Evolutionary conservation across 176 grass and related monocot species (phyloP).

Genomic region (Urochloa ruziziensis): DNA sequence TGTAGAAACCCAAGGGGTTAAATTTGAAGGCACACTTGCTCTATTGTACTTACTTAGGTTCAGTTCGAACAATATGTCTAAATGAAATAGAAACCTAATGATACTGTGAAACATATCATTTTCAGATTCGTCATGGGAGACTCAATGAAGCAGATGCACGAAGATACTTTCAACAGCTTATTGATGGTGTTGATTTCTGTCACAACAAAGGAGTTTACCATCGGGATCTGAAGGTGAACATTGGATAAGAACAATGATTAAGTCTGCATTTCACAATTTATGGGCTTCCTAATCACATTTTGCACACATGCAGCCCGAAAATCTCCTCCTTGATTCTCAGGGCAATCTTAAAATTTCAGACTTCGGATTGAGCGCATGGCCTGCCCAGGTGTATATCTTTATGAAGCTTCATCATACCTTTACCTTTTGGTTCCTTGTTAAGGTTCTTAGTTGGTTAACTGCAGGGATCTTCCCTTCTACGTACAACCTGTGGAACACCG

Average conservation of each 20-base stretch:
- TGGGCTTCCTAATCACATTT: slow-evolving; percentile 34
- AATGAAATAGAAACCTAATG: not conserved
- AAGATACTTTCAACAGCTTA: slow-evolving; percentile 96
- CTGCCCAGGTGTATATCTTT: slow-evolving; percentile 64
- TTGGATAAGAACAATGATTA: not conserved
- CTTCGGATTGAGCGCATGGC: slow-evolving; percentile 93
- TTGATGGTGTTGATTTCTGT: slow-evolving; percentile 94
- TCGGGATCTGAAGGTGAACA: slow-evolving; percentile 86
- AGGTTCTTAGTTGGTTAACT: slow-evolving; percentile 31
- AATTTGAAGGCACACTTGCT: slow-evolving; percentile 1
- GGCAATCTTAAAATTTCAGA: slow-evolving; percentile 99
- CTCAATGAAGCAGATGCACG: slow-evolving; percentile 83
- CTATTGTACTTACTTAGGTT: slow-evolving; percentile 9
- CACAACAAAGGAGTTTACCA: slow-evolving; percentile 94
- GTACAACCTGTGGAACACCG: slow-evolving; percentile 94
- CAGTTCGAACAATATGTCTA: not conserved
- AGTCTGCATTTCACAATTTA: slow-evolving; percentile 11
- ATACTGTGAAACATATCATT: not conserved
- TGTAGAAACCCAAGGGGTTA: not conserved
- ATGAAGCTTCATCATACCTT: not conserved
- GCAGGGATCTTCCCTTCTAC: slow-evolving; percentile 69
- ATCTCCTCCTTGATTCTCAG: slow-evolving; percentile 95
- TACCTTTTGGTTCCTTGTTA: not conserved
- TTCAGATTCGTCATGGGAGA: slow-evolving; percentile 81
- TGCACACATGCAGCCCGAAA: slow-evolving; percentile 78